Evolutionary conservation across 2,329 filamentous ascomycete genomes (phyloP), one percentile per base, ranked within the genome.

Genomic region (Fusarium sp.): DNA sequence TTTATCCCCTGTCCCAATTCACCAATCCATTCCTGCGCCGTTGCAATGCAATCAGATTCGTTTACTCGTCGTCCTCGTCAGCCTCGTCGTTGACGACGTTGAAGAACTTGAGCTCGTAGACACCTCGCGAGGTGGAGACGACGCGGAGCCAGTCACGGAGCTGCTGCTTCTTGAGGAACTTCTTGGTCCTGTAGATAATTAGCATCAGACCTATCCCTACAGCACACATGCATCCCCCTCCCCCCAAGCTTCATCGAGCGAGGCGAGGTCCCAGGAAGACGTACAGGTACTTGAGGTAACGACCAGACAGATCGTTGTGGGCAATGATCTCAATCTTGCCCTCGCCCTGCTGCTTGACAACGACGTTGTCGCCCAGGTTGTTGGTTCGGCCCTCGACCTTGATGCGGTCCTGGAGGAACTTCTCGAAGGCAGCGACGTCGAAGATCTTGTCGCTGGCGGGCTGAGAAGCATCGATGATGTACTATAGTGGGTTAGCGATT

Each of bases 141-240:
- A 99, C 94, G 76, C 95, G 93, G 78, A 99, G 91, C 95, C 95
- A 99, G 87, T 99, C 95, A 84, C 95, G 92, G 79, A 99, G 92
- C 88, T 98, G 94, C 87, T 97, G 92, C 92, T 99, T 99, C 93
- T 99, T 99, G 82, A 99, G 90, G 90, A 97, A 99, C 88, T 99
- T 99, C 92, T 99, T 99, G 81, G 95, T 99, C 80, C 92, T 96
- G 61, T 15, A 2, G 3, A 36, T 2, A 19, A 50, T 65, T 35
- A 65, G 62, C 23, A 27, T 31, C 19, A 46, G 8, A 15, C 21
- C 10, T 13, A 21, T 31, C 31, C 10, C 7, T 11, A 32, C 6
- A 13, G 27, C 13, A 4, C 10, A 38, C 7, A n/a, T 31, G 14
- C 8, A 5, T 11, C 17, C n/a, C 14, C 7, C 2, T 11, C 17